Conservation (phyloP, 306 rosid genomes). For the Casuarina cunninghamiana region DNA sequence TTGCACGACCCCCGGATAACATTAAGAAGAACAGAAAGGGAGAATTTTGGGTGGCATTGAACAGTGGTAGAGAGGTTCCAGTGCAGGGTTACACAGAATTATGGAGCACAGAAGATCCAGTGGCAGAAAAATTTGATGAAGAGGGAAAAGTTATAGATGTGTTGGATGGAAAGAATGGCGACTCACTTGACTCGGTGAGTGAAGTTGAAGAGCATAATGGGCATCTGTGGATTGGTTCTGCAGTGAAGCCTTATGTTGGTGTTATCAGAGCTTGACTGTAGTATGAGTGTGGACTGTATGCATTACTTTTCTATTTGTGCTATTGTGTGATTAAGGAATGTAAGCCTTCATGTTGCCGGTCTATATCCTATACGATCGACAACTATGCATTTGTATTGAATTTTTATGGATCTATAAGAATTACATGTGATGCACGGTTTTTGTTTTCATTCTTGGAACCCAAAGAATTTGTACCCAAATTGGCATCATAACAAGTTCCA, state of each 20-base stretch:
- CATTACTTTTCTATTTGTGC: no score
- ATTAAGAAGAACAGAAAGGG: constrained; percentile 45
- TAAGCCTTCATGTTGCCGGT: no score
- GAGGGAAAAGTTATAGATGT: constrained; percentile 38
- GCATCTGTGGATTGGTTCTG: constrained; percentile 60
- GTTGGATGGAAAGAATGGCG: constrained; percentile 45
- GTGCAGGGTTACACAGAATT: background rate
- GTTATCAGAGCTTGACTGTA: background rate
- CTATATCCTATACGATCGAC: no score
- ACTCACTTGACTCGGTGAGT: constrained; percentile 43
- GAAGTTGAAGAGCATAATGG: constrained; percentile 54
- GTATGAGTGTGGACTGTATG: no score
- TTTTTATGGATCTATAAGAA: no score
- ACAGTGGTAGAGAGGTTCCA: constrained; percentile 37
- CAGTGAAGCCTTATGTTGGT: constrained; percentile 40
- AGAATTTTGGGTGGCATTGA: constrained; percentile 55
- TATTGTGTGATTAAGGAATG: no score
- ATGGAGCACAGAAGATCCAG: constrained; percentile 34
- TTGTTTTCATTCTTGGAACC: no score
- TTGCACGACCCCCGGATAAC: constrained; percentile 53
- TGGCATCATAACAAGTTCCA: no score
- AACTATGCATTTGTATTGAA: no score
- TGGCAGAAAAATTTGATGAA: constrained; percentile 42
- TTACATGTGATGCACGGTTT: no score
- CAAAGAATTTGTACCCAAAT: no score